Percentiles rank a stretch among this genome's conserved stretches.
Conservation (phyloP, 495 filamentous ascomycete species). For the Penicillium bialowiezense region DNA sequence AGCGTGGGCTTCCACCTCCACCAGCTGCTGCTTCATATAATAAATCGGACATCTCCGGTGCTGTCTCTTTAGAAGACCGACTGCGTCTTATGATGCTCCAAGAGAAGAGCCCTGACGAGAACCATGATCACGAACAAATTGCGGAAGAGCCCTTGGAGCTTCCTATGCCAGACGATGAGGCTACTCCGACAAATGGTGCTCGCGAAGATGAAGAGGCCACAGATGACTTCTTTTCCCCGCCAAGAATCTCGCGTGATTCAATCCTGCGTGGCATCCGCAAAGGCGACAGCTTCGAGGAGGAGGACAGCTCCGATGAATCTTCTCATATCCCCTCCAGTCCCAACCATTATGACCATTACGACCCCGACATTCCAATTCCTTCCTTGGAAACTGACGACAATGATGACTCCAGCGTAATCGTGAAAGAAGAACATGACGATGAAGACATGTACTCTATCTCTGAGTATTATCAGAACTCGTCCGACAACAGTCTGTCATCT, state of each 20-base stretch:
- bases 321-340: conserved; percentile 55
- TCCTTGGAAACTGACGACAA: conserved; percentile 55
- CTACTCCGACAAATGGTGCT: neutral
- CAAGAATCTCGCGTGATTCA: conserved; percentile 87
- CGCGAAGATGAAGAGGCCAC: neutral
- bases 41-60: conserved; percentile 68
- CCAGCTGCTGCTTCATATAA: conserved; percentile 59
- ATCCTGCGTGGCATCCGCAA: conserved; percentile 86
- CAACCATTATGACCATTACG: conserved; percentile 54
- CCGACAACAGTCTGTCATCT: conserved; percentile 47
- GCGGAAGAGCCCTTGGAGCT: conserved; percentile 1
- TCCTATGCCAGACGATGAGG: neutral
- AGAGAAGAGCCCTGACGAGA: conserved; percentile 52
- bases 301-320: conserved; percentile 60
- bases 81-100: conserved; percentile 79
- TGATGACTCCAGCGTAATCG: conserved; percentile 58
- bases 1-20: conserved; percentile 62
- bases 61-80: conserved; percentile 78
- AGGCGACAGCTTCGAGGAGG: conserved; percentile 51
- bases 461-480: conserved; percentile 47
- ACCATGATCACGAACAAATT: conserved; percentile 28
- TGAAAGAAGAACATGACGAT: conserved; percentile 64
- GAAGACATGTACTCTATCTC: conserved; percentile 70
- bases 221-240: conserved; percentile 43
- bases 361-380: conserved; percentile 84